A percentile compares a stretch with the other conserved stretches of the same genome.
phyloP scores from a whole-genome alignment of 2,329 filamentous ascomycete genomes.

The Penicillium janthinellum region DNA sequence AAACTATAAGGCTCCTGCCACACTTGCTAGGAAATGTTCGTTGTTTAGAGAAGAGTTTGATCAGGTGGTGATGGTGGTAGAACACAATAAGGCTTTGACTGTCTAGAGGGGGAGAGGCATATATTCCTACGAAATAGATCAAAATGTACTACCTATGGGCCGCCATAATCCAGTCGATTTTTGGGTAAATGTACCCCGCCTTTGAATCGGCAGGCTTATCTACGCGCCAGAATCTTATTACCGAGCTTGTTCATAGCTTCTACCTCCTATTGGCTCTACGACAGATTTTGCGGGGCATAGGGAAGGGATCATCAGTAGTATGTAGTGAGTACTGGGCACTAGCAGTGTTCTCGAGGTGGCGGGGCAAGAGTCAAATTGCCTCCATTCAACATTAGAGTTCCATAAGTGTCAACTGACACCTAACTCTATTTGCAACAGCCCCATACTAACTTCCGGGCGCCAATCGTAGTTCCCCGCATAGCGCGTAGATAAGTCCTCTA shows the following conservation, averaged over 20 bases:
- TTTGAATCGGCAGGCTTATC: not conserved
- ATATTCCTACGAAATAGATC: not conserved
- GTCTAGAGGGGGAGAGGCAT: not conserved
- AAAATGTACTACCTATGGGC: too few species aligned
- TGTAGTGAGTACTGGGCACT: not conserved
- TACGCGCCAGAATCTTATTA: not conserved
- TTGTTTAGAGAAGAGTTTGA: not conserved
- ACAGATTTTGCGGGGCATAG: not conserved
- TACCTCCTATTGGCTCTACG: not conserved
- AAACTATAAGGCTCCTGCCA: not conserved
- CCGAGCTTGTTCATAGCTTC: not conserved
- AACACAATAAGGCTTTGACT: too few species aligned
- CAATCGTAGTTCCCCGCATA: not conserved
- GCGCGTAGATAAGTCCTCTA: not conserved
- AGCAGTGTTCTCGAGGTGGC: too few species aligned
- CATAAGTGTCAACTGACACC: not conserved
- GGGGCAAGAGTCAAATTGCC: too few species aligned
- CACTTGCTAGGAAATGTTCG: not conserved
- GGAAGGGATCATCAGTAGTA: not conserved
- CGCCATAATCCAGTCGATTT: not conserved
- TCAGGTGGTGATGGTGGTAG: too few species aligned
- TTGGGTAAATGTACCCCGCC: not conserved
- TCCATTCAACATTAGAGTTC: not conserved
- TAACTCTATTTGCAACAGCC: not conserved
- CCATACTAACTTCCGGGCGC: not conserved